Base-by-base conservation (phyloP, 2,329 filamentous ascomycete genomes). In the Stemphylium vesicarium region DNA sequence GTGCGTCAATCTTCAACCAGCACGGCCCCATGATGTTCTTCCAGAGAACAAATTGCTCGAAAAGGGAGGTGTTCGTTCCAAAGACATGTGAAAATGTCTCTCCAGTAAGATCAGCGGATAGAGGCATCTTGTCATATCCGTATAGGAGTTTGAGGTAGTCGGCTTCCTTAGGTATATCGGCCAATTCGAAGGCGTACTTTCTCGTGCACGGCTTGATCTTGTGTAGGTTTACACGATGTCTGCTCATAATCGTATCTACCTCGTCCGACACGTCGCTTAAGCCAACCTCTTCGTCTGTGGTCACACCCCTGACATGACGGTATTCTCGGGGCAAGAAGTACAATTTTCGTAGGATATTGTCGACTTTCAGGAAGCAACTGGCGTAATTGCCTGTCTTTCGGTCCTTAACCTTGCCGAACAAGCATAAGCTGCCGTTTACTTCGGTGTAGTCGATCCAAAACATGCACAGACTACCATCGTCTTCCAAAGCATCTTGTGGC, bases 11-110 rank as follows among this genome's bases (percentile, higher is more conserved):
- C 71, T 89, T 93, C 40, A 99, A 84, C 95, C 95, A 99, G 75
- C 95, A 98, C 26, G 95, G 95, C 1, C 95, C 95, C 94, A 97
- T 99, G 66, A 99, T 91, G 71, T 96, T 96, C 79, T 97, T 98
- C 90, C 93, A 97, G 4, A 99, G 83, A 16, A 99, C 95, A 71
- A 99, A 99, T 67, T 99, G 95, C 77, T 99, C 95, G 66, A 99
- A 99, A 0, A 99, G 82, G 1, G 91, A 87, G 0, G 95, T 99
- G 74, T 95, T 96, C 52, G 90, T 89, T 24, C 96, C 95, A 65
- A 99, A 99, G 20, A 96, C 88, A 62, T 91, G 91, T 1, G 94
- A 97, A 72, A 94, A 99, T 0, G 95, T 98, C 73, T 96, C 88
- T 24, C 95, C 95, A 36, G 82, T 85, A 5, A 85, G 78, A 57